A percentile compares a stretch with the other conserved stretches of the same genome.
Conservation (phyloP, 1,284 basidiomycete genomes). For the Marasmius tenuissimus region DNA sequence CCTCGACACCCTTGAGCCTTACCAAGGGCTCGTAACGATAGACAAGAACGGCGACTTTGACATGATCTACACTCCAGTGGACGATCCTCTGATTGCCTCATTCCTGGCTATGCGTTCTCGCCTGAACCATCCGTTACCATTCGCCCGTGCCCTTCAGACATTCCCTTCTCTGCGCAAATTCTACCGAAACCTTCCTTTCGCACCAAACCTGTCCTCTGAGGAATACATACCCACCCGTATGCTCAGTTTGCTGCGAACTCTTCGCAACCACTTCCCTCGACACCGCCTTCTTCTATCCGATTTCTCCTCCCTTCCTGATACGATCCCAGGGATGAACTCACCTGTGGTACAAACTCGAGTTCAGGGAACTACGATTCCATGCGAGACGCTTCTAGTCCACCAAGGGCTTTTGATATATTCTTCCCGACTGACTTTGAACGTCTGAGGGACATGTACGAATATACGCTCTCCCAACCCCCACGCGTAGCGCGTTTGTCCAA, state of each 20-base stretch:
- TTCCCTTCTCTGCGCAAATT: conserved; percentile 58
- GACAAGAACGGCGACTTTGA: conserved; percentile 85
- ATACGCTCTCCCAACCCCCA: conserved; percentile 65
- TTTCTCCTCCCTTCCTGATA: conserved; percentile 87
- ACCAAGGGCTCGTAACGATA: conserved; percentile 84
- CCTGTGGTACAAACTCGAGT: conserved; percentile 97
- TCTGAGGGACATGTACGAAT: conserved; percentile 86
- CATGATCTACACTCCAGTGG: conserved; percentile 82
- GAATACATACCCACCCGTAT: conserved; percentile 95
- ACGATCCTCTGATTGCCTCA: conserved; percentile 80
- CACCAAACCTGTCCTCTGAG: conserved; percentile 86
- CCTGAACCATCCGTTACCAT: conserved; percentile 53
- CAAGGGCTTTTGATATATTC: conserved; percentile 98
- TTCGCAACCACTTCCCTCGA: conserved; percentile 85
- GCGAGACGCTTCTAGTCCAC: conserved; percentile 87
- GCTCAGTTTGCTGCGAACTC: conserved; percentile 80
- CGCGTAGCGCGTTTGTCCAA: conserved; percentile 40
- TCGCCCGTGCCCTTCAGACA: conserved; percentile 59
- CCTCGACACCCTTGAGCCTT: conserved; percentile 72
- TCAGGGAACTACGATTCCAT: conserved; percentile 83
- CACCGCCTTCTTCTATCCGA: conserved; percentile 93
- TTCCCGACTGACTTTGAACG: conserved; percentile 94
- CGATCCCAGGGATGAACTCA: conserved; percentile 82
- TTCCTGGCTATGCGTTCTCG: conserved; percentile 67
- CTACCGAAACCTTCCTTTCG: conserved; percentile 78